These are phyloP conservation scores for Gillenia trifoliata DNA, from an alignment of 306 rosid species.

Conservation along the genomic window DNA sequence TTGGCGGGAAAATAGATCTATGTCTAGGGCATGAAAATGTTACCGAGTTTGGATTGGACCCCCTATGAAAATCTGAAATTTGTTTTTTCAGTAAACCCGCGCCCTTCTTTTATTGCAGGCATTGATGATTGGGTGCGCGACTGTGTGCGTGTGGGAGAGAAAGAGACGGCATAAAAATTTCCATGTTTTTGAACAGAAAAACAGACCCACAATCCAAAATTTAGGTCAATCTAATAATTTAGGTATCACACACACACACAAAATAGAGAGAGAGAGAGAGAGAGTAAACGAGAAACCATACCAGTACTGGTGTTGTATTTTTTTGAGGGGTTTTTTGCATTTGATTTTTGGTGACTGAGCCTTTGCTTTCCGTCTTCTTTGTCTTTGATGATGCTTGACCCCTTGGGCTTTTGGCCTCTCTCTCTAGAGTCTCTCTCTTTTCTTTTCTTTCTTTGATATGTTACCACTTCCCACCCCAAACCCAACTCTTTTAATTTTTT, in stretches of 20 bases:
- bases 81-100: constrained; percentile 38
- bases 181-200: constrained; percentile 4
- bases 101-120: constrained; percentile 32
- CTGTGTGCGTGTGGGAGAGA: constrained; percentile 8
- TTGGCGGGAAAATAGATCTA: constrained; percentile 54
- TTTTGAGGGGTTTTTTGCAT: constrained; percentile 3
- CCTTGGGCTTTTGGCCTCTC: constrained; percentile 14
- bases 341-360: constrained; percentile 11
- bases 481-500: neutral
- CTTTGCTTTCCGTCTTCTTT: constrained; percentile 1
- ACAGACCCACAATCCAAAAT: constrained; percentile 5
- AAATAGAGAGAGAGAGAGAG: neutral
- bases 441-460: neutral
- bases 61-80: constrained; percentile 5
- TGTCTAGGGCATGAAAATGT: constrained; percentile 19
- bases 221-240: constrained; percentile 12
- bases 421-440: neutral
- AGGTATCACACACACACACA: neutral
- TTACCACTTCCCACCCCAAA: neutral
- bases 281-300: neutral
- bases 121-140: neutral
- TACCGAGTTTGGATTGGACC: neutral
- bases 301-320: constrained; percentile 14
- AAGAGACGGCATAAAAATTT: constrained; percentile 30
- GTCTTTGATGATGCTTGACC: constrained; percentile 11